Base-by-base conservation (phyloP, 345 rosid genomes). In the Pugionium dolabratum region DNA sequence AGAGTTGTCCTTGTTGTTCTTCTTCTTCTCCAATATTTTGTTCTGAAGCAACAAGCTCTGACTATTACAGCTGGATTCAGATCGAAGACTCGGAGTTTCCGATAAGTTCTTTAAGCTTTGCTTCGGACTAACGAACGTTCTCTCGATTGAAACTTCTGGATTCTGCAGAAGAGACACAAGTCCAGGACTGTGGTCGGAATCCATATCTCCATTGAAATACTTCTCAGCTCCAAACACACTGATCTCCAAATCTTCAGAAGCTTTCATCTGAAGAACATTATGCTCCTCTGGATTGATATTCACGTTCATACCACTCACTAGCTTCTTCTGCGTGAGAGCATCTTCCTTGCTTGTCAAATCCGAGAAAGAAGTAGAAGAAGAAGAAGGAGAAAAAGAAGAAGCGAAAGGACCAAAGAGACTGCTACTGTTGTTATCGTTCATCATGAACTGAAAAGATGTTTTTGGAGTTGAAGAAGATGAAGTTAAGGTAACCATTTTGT, bases 151-250 rank as follows among this genome's bases (percentile, higher is more conserved):
- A 44, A 42, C 9, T 57, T 76, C 59, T 30, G 75, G 70, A 61
- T 5, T 30, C 45, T 69, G 32, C n/a, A 53, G 43, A 58, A 70
- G 43, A 68, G 69, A 9, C 49, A 69, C 40, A 54, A 55, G 50
- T 76, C 75, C 74, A 30, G 84, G 78, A 62, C 77, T 61, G 3
- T 31, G 71, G 36, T 59, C 71, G 6, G 76, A 58, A 58, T 86
- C 93, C 30, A 75, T 81, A 30, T 55, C 79, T 59, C 88, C 91
- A 35, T 80, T 85, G 76, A 91, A 91, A 64, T 91, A 91, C 56
- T 81, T 91, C 73, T 91, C 97, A 27, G 97, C 97, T 58, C 85
- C 77, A 29, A 91, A 91, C 35, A 91, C 86, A 57, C 91, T 87
- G 31, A 91, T 85, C 69, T 86, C 97, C 64, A 79, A 74, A 47